Evolutionary conservation across 345 rosid species (phyloP).

Genomic region (Lumnitzera littorea): DNA sequence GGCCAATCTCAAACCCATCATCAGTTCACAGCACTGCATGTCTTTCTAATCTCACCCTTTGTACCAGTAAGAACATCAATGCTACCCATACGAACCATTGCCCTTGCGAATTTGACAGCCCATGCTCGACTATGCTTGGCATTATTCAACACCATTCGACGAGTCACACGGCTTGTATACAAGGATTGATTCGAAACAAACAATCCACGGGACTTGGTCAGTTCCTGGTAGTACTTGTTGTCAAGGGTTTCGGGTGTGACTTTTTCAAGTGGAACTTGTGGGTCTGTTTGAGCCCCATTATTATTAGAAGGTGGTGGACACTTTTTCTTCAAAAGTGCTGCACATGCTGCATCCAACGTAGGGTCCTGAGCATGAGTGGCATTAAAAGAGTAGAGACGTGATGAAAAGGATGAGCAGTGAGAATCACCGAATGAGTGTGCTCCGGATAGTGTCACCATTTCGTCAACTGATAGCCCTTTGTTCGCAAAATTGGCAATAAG

Average conservation of each 20-base stretch:
- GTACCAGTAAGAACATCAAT: constrained; percentile 30
- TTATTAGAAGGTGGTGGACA: constrained; percentile 15
- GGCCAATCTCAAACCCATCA: too few relatives aligned
- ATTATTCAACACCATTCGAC: constrained; percentile 14
- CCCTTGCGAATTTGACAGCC: constrained; percentile 27
- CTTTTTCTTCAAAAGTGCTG: constrained; percentile 25
- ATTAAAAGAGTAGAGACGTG: constrained; percentile 15
- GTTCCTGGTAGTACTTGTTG: constrained; percentile 28
- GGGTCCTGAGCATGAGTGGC: constrained; percentile 24
- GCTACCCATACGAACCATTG: constrained; percentile 35
- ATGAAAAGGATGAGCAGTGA: constrained; percentile 30
- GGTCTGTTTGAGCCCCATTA: not conserved
- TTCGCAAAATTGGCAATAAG: constrained; percentile 12
- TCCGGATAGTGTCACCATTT: constrained; percentile 39
- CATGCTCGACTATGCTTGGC: constrained; percentile 21
- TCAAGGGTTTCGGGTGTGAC: constrained; percentile 22
- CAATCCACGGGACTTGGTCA: constrained; percentile 21
- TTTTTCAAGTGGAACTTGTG: constrained; percentile 9
- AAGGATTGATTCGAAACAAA: constrained; percentile 39
- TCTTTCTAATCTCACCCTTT: constrained; percentile 30
- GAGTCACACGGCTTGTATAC: constrained; percentile 17
- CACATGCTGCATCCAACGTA: constrained; percentile 20
- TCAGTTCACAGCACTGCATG: constrained; percentile 22
- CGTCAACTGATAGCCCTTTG: constrained; percentile 25
- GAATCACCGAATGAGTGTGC: constrained; percentile 31